phyloP scores from a whole-genome alignment of 1,139 yeast genomes.

The Saccharomyces hybrid region DNA sequence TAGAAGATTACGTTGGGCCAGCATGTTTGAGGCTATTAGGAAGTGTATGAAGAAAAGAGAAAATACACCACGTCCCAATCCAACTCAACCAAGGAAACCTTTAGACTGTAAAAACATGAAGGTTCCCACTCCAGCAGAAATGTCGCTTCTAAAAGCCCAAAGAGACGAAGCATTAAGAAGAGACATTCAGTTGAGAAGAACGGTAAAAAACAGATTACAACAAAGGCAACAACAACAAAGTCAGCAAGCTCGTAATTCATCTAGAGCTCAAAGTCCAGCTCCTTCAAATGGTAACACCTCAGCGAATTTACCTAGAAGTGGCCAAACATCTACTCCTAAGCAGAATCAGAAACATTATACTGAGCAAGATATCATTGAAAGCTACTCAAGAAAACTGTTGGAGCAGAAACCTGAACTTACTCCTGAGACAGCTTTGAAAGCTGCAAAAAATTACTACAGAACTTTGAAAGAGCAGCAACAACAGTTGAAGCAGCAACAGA shows the following conservation, averaged over 20 bases:
- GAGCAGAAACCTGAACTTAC: conserved; percentile 29
- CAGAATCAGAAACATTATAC: conserved; percentile 15
- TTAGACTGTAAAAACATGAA: conserved; percentile 36
- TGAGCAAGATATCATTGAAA: conserved; percentile 29
- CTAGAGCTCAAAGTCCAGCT: background rate
- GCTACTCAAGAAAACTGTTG: conserved; percentile 27
- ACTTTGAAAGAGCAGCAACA: conserved; percentile 13
- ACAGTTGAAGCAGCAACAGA: conserved; percentile 6
- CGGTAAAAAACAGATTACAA: conserved; percentile 29
- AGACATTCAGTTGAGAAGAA: conserved; percentile 31
- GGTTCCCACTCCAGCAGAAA: conserved; percentile 75
- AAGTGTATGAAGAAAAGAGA: conserved; percentile 87
- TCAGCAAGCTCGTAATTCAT: conserved; percentile 21
- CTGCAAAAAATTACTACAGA: conserved; percentile 29
- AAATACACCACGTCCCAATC: conserved; percentile 50
- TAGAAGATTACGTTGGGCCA: conserved; percentile 83
- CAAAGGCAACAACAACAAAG: conserved; percentile 18
- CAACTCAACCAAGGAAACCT: conserved; percentile 35
- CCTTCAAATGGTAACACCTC: background rate
- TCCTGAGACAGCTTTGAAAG: conserved; percentile 29
- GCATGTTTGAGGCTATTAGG: conserved; percentile 93
- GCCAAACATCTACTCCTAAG: conserved; percentile 6
- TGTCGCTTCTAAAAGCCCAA: conserved; percentile 72
- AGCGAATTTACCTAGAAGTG: background rate
- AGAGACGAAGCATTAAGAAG: conserved; percentile 64